A percentile compares a stretch with the other conserved stretches of the same genome.
phyloP scores from a whole-genome alignment of 768 basidiomycete genomes.

The Boletus reticuloceps region DNA sequence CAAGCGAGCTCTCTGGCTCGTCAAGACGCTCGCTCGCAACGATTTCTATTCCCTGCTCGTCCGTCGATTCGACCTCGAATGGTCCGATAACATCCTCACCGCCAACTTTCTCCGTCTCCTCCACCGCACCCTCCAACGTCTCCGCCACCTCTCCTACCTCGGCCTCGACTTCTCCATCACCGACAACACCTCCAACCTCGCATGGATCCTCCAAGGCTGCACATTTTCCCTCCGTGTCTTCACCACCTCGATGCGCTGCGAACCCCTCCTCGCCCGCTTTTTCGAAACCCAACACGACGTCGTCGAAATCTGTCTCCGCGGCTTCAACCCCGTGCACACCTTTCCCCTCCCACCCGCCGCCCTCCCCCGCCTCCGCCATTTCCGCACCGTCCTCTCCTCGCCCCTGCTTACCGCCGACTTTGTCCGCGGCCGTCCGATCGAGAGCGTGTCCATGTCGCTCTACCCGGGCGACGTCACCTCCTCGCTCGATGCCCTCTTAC shows the following conservation, averaged over 20 bases:
- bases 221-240: conserved; percentile 46
- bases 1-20: conserved; percentile 32
- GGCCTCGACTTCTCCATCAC: conserved; percentile 46
- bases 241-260: conserved; percentile 57
- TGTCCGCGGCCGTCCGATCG: conserved; percentile 46
- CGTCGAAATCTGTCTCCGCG: conserved; percentile 53
- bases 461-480: conserved; percentile 38
- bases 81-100: conserved; percentile 37
- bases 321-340: conserved; percentile 40
- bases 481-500: conserved; percentile 44
- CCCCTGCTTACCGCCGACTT: conserved; percentile 45
- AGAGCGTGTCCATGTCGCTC: conserved; percentile 51
- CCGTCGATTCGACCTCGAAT: conserved; percentile 46
- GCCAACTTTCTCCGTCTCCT: conserved; percentile 50
- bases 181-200: conserved; percentile 34
- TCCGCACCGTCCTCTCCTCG: conserved; percentile 55
- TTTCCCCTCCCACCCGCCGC: conserved; percentile 37
- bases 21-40: conserved; percentile 40
- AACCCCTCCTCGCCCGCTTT: conserved; percentile 45
- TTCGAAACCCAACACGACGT: conserved; percentile 49
- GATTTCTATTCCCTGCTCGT: conserved; percentile 40
- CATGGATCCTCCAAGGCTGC: conserved; percentile 49
- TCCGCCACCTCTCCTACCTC: conserved; percentile 41
- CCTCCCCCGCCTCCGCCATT: conserved; percentile 46
- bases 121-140: conserved; percentile 39